Evolutionary conservation across 352 stramenopile species (phyloP).

Genomic region (Thalassiosira sp.): DNA sequence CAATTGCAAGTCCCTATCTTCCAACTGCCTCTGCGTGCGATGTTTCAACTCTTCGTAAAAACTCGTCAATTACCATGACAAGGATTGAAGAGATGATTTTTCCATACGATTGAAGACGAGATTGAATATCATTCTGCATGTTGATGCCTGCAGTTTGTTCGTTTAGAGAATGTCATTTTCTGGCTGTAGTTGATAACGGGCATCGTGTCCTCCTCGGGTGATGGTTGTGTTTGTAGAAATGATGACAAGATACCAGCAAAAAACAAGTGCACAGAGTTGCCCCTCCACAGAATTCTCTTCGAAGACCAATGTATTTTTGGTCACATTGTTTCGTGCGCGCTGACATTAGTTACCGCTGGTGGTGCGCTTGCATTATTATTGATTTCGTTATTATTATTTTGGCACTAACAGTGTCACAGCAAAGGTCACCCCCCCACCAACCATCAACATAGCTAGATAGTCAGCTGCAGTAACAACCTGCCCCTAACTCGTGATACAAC

Average conservation of each 20-base stretch:
- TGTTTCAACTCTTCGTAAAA: conserved; percentile 44
- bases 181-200: conserved; percentile 34
- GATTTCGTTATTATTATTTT: too few relatives aligned
- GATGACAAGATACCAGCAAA: conserved; percentile 63
- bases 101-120: too few relatives aligned
- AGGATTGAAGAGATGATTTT: conserved; percentile 26
- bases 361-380: too few relatives aligned
- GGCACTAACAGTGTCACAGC: too few relatives aligned
- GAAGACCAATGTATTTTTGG: conserved; percentile 15
- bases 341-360: too few relatives aligned
- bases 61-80: conserved; percentile 25
- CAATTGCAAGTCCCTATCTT: conserved; percentile 15
- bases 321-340: too few relatives aligned
- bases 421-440: too few relatives aligned
- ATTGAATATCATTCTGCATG: too few relatives aligned
- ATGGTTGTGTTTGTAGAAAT: conserved; percentile 47
- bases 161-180: conserved; percentile 28
- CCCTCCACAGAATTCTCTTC: conserved; percentile 38
- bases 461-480: too few relatives aligned
- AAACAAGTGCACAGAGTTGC: conserved; percentile 31
- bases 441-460: too few relatives aligned
- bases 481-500: too few relatives aligned
- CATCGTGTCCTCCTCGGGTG: not conserved
- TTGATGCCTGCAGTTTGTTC: not conserved
- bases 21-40: conserved; percentile 28